Percentiles rank a stretch among this genome's conserved stretches.
Evolutionary conservation across 2,329 filamentous ascomycete species (phyloP).

Genomic region (Neofusicoccum cordaticola): DNA sequence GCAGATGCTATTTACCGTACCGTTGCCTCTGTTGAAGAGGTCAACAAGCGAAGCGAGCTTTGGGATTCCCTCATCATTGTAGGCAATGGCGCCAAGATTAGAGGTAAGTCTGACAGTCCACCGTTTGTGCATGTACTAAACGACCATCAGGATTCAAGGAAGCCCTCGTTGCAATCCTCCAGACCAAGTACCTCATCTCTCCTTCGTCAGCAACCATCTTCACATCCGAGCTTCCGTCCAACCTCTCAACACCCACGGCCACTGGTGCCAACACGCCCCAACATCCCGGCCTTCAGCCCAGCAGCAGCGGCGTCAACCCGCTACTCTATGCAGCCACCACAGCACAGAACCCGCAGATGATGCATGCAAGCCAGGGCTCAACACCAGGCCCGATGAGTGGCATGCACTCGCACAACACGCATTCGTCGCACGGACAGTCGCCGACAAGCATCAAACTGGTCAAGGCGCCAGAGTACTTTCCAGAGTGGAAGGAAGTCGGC

Average conservation of each 20-base stretch:
- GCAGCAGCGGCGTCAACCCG: slow-evolving; percentile 73
- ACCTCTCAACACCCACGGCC: slow-evolving; percentile 83
- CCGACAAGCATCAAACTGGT: slow-evolving; percentile 81
- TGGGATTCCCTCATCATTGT: slow-evolving; percentile 94
- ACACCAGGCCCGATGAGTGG: slow-evolving; percentile 27
- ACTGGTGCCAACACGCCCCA: slow-evolving; percentile 91
- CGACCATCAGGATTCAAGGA: slow-evolving; percentile 70
- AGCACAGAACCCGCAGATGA: slow-evolving; percentile 56
- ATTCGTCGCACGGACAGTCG: slow-evolving; percentile 67
- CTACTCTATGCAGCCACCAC: slow-evolving; percentile 89
- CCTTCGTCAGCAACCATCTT: slow-evolving; percentile 94
- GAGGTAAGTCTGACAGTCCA: slow-evolving; percentile 43
- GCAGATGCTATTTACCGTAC: slow-evolving; percentile 80
- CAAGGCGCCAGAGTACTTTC: slow-evolving; percentile 77
- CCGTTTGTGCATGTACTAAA: slow-evolving; percentile 33
- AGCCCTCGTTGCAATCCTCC: slow-evolving; percentile 76
- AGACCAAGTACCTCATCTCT: slow-evolving; percentile 81
- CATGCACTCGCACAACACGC: slow-evolving; percentile 47
- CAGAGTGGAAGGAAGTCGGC: slow-evolving; percentile 77
- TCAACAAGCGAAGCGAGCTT: slow-evolving; percentile 77
- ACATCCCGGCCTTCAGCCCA: slow-evolving; percentile 48
- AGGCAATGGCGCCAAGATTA: slow-evolving; percentile 74
- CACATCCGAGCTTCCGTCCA: slow-evolving; percentile 92
- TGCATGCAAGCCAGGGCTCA: slow-evolving; percentile 27
- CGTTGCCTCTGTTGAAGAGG: slow-evolving; percentile 78